Evolutionary conservation across 768 basidiomycete genomes (phyloP).

Genomic region (Mycena latifolia): DNA sequence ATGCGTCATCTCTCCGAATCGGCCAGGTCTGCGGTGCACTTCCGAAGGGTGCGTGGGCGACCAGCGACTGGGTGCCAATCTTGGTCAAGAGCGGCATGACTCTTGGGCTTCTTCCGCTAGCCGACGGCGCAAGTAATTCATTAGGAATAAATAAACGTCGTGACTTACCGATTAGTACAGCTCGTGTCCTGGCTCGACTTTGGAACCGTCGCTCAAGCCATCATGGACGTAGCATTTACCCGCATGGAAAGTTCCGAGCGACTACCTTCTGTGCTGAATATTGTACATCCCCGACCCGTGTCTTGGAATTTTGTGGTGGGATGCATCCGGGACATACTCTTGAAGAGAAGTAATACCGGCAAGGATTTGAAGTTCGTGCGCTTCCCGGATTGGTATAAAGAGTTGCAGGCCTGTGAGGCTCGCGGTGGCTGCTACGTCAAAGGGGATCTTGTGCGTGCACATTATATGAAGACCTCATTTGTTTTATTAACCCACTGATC

Average conservation of each 20-base stretch:
- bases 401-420: slow-evolving; percentile 25
- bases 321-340: slow-evolving; percentile 26
- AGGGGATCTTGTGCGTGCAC: not conserved
- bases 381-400: slow-evolving; percentile 39
- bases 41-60: slow-evolving; percentile 52
- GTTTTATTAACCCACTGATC: not conserved
- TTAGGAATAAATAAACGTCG: not conserved
- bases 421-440: slow-evolving; percentile 15
- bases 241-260: not conserved
- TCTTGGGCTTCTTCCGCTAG: slow-evolving; percentile 44
- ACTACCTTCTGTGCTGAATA: slow-evolving; percentile 39
- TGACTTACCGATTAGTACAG: slow-evolving; percentile 30
- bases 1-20: slow-evolving; percentile 37
- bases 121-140: slow-evolving; percentile 39
- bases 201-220: slow-evolving; percentile 41
- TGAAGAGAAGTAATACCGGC: not conserved
- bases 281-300: slow-evolving; percentile 51
- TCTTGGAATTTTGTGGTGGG: slow-evolving; percentile 44
- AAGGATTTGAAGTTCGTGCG: slow-evolving; percentile 26
- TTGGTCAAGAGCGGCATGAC: slow-evolving; percentile 48
- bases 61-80: slow-evolving; percentile 51
- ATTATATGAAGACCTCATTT: not conserved
- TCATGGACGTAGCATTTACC: slow-evolving; percentile 48
- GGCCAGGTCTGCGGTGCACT: slow-evolving; percentile 52
- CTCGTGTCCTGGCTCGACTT: slow-evolving; percentile 51